Evolutionary conservation across 495 filamentous ascomycete species (phyloP), one percentile per base, ranked within the genome.

Genomic region (Diplogelasinospora grovesii): DNA sequence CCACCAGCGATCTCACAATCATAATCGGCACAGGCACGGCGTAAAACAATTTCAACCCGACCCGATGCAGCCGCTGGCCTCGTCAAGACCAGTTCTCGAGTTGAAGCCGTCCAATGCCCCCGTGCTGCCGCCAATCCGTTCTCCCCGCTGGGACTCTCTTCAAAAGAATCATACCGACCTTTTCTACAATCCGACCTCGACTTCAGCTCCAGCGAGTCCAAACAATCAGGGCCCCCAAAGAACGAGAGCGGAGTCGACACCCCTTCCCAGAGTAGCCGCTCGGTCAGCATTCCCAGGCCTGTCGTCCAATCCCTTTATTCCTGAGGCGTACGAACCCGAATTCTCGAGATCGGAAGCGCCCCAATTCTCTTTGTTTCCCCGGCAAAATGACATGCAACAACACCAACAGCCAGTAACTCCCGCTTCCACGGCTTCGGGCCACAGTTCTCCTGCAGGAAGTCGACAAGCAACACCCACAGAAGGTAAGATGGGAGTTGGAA

Each of bases 61-160:
- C 27, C 24, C 36, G n/a, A 38, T 32, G 18, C 46, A 32, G 13
- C 43, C 43, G 8, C 34, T 49, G 19, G 42, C 40, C 25, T 30
- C 52, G 23, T 45, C 50, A n/a, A 45, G 44, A 27, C 47, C 46
- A 2, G 21, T 28, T 14, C 46, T 36, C n/a, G 32, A 55, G 16
- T 19, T 51, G 46, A 56, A 23, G 27, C 33, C n/a, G n/a, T n/a
- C n/a, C 18, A 22, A 36, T 16, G 22, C 9, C 20, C 45, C 48
- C 5, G 33, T 46, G 1, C 48, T 43, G 45, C 34, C 45, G 53
- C 33, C 43, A 57, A 26, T 24, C 58, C 62, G 7, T 26, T 57
- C 20, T 4, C 59, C 68, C 10, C 59, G 66, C 39, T 71, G 68
- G 63, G 66, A 70, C 33, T 67, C 69, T 26, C 51, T 68, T 22